Conservation (phyloP, 208 protist genomes). For the Trypanosoma congolense region DNA sequence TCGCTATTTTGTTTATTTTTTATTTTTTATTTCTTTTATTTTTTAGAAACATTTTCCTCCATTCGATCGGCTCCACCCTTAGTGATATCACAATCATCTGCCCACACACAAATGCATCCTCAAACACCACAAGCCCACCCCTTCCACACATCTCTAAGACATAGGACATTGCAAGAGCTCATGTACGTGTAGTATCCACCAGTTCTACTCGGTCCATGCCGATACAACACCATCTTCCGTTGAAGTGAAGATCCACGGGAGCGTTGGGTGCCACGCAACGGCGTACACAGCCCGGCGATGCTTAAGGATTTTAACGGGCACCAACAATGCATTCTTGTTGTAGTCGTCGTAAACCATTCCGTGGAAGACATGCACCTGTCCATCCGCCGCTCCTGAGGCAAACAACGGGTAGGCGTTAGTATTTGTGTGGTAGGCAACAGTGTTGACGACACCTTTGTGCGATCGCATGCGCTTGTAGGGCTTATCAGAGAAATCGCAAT, state of each 20-base stretch:
- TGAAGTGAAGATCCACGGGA: conserved; percentile 98
- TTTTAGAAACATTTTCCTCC: too few relatives aligned
- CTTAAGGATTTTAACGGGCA: conserved; percentile 98
- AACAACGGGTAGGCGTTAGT: conserved; percentile 95
- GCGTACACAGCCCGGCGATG: conserved; percentile 92
- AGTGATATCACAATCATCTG: too few relatives aligned
- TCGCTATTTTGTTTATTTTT: background rate
- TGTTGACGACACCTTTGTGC: conserved; percentile 92
- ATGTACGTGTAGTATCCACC: too few relatives aligned
- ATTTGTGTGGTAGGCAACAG: conserved; percentile 87
- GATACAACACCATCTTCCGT: conserved; percentile 95
- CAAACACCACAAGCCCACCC: too few relatives aligned
- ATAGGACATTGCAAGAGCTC: conserved; percentile 1
- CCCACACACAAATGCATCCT: background rate
- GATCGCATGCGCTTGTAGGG: conserved; percentile 96
- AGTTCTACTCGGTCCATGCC: conserved; percentile 88
- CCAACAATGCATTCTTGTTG: conserved; percentile 96
- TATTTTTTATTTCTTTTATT: too few relatives aligned
- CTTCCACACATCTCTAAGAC: conserved; percentile 1
- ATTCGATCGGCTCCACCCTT: too few relatives aligned
- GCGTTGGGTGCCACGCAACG: conserved; percentile 95
- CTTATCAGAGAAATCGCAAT: conserved; percentile 95
- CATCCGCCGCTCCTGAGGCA: conserved; percentile 95
- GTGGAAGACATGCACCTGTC: conserved; percentile 93
- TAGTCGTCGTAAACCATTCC: conserved; percentile 97